Evolutionary conservation across 2,329 filamentous ascomycete species (phyloP).

Genomic region (Fusarium nurragi): DNA sequence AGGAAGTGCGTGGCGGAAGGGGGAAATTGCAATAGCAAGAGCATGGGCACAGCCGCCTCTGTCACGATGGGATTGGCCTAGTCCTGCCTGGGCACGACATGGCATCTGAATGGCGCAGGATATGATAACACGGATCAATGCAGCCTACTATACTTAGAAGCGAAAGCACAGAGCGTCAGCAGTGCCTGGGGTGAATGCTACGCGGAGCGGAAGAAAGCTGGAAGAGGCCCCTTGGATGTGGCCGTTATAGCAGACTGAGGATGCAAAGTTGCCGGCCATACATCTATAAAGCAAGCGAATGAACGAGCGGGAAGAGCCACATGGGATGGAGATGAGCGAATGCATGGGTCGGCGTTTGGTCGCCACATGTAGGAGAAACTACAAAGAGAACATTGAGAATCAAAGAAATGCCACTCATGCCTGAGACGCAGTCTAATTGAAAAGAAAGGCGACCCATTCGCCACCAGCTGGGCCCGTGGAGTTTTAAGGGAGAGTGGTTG

Average conservation of each 20-base stretch:
- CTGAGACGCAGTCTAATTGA: constrained; percentile 1
- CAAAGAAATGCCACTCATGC: constrained; percentile 42
- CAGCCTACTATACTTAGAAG: constrained; percentile 42
- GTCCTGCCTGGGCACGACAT: constrained; percentile 33
- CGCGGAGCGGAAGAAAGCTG: constrained; percentile 21
- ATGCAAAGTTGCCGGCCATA: constrained; percentile 15
- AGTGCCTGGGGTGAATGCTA: constrained; percentile 26
- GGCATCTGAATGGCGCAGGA: constrained; percentile 33
- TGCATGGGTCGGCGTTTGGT: constrained; percentile 39
- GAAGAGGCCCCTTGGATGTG: constrained; percentile 30
- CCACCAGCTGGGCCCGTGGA: background rate
- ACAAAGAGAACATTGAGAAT: constrained; percentile 44
- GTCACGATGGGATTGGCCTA: constrained; percentile 28
- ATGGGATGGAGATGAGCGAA: constrained; percentile 34
- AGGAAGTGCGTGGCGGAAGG: constrained; percentile 23
- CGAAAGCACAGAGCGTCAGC: constrained; percentile 24
- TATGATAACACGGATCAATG: constrained; percentile 34
- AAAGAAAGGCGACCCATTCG: background rate
- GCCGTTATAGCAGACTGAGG: constrained; percentile 26
- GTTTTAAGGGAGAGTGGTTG: constrained; percentile 4
- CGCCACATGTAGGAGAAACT: constrained; percentile 44
- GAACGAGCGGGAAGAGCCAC: constrained; percentile 36
- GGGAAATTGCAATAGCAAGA: constrained; percentile 32
- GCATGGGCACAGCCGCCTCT: constrained; percentile 25
- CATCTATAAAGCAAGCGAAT: constrained; percentile 33